These are phyloP conservation scores for Cyberlindnera mississippiensis DNA, from an alignment of 805 yeast genomes.

Conservation along the genomic window DNA sequence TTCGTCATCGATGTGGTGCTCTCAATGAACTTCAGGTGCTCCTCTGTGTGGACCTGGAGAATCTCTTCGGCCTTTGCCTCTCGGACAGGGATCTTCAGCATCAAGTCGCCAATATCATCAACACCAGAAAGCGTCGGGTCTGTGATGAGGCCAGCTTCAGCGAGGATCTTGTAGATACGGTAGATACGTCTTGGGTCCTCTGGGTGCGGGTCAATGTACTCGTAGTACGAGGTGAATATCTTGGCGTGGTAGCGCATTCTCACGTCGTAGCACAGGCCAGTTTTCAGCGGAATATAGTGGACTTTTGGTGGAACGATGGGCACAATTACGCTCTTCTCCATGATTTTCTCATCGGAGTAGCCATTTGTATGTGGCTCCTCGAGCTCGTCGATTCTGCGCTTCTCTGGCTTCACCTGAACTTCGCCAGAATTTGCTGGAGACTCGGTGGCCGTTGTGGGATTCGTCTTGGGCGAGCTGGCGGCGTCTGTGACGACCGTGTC, in stretches of 20 bases:
- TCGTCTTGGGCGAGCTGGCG: conserved; percentile 1
- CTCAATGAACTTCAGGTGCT: conserved; percentile 71
- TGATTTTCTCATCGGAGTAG: conserved; percentile 6
- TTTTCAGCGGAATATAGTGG: conserved; percentile 71
- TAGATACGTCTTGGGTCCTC: conserved; percentile 97
- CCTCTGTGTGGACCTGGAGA: conserved; percentile 76
- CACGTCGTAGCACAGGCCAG: conserved; percentile 94
- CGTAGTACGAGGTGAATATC: conserved; percentile 85
- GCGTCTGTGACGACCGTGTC: conserved; percentile 14
- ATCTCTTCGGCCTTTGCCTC: conserved; percentile 88
- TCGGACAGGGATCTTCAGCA: conserved; percentile 86
- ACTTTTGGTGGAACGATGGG: conserved; percentile 63
- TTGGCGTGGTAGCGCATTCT: conserved; percentile 97
- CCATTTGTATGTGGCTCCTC: conserved; percentile 6
- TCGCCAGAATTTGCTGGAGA: not conserved
- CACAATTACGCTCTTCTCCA: conserved; percentile 35
- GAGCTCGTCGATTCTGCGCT: conserved; percentile 24
- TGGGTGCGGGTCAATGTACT: conserved; percentile 97
- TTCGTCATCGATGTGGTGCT: conserved; percentile 75
- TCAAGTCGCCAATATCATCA: conserved; percentile 76
- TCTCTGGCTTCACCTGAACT: conserved; percentile 10
- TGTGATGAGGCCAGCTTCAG: conserved; percentile 85
- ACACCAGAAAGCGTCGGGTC: conserved; percentile 68
- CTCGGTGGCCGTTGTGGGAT: conserved; percentile 4
- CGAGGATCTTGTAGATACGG: conserved; percentile 86